phyloP scores from a whole-genome alignment of 352 stramenopile genomes.

The Blastocystis sp. region DNA sequence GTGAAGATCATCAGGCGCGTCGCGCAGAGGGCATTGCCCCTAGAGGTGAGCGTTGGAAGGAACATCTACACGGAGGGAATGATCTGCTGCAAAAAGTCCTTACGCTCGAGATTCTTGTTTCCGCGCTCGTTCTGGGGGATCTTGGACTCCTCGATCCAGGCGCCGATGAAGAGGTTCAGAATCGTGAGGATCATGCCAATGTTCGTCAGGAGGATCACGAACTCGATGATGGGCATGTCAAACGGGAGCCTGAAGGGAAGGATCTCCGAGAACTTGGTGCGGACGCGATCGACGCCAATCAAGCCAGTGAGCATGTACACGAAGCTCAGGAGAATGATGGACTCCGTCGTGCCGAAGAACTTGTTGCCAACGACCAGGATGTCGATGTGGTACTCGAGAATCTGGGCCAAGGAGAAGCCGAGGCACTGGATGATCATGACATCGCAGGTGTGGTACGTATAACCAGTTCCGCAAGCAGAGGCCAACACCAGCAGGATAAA shows the following conservation, averaged over 20 bases:
- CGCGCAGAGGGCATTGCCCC: constrained; percentile 11
- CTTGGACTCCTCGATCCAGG: background rate
- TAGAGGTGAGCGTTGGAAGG: background rate
- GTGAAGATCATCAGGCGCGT: constrained; percentile 37
- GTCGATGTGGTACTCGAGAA: constrained; percentile 63
- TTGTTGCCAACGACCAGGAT: constrained; percentile 47
- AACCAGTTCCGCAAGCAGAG: constrained; percentile 54
- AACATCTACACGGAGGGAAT: constrained; percentile 42
- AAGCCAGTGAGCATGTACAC: constrained; percentile 44
- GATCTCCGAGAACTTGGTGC: background rate
- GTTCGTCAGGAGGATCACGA: constrained; percentile 40
- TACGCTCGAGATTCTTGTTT: constrained; percentile 48
- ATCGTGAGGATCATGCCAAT: constrained; percentile 55
- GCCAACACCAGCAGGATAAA: constrained; percentile 57
- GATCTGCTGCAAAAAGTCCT: background rate
- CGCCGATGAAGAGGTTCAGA: constrained; percentile 20
- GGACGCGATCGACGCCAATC: background rate
- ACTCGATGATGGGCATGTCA: constrained; percentile 16
- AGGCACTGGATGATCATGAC: constrained; percentile 62
- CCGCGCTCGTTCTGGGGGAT: constrained; percentile 40
- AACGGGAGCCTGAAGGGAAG: constrained; percentile 10
- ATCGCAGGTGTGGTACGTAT: background rate
- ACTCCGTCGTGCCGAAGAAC: constrained; percentile 62
- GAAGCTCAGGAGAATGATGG: constrained; percentile 25
- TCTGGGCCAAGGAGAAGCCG: constrained; percentile 51